Evolutionary conservation across 345 rosid genomes (phyloP).

Genomic region (Populus ilicifolia): DNA sequence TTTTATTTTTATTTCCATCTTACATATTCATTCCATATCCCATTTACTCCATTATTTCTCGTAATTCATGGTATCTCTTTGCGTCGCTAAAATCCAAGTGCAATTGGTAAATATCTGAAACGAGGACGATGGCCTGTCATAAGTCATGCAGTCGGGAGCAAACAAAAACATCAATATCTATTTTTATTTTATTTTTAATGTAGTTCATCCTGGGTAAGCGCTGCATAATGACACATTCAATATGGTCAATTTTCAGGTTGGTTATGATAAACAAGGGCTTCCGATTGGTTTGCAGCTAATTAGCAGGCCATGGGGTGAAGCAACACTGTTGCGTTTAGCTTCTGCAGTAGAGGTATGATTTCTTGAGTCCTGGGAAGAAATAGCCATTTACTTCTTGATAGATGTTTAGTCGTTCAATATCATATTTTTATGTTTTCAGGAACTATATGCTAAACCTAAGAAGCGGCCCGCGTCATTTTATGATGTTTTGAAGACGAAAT

Average conservation of each 20-base stretch:
- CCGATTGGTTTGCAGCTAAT: constrained; percentile 80
- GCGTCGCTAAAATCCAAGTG: too few relatives aligned
- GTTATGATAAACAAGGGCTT: constrained; percentile 83
- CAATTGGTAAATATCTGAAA: too few relatives aligned
- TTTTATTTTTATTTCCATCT: background rate
- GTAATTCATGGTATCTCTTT: too few relatives aligned
- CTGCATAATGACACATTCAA: too few relatives aligned
- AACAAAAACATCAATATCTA: background rate
- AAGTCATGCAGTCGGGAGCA: background rate
- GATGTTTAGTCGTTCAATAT: background rate
- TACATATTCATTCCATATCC: too few relatives aligned
- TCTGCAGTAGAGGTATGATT: constrained; percentile 59
- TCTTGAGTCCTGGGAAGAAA: background rate
- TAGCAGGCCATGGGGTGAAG: constrained; percentile 86
- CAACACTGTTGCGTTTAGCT: constrained; percentile 63
- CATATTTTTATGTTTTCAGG: constrained; percentile 36
- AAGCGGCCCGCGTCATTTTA: constrained; percentile 61
- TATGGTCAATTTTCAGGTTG: constrained; percentile 43
- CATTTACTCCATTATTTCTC: too few relatives aligned
- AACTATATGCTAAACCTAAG: constrained; percentile 44
- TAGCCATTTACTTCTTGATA: background rate
- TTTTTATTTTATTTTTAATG: too few relatives aligned
- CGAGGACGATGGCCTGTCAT: too few relatives aligned
- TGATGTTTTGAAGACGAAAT: constrained; percentile 45
- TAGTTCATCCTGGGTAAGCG: too few relatives aligned